A percentile compares a stretch with the other conserved stretches of the same genome.
Evolutionary conservation across 2,329 filamentous ascomycete genomes (phyloP).

Genomic region (Aspergillus eucalypticola): DNA sequence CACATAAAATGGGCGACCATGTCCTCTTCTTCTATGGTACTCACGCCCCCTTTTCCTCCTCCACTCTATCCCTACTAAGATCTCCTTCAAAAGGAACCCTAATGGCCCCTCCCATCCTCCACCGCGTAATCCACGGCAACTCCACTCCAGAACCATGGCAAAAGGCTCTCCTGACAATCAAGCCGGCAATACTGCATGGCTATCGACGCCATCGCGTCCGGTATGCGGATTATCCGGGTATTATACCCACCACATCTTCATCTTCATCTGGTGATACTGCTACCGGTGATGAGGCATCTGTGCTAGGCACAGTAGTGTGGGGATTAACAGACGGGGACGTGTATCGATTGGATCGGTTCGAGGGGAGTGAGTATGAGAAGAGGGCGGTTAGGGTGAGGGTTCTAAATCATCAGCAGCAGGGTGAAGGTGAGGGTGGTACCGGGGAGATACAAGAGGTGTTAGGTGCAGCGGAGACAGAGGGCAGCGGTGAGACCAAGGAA

Average conservation of each 20-base stretch:
- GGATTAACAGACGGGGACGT: conserved; percentile 79
- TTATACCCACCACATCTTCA: too few species aligned
- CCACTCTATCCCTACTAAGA: conserved; percentile 6
- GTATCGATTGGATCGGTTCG: conserved; percentile 74
- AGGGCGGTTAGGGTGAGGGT: conserved; percentile 49
- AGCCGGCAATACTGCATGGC: conserved; percentile 72
- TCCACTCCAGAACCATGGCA: conserved; percentile 53
- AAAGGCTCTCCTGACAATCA: conserved; percentile 60
- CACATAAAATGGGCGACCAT: conserved; percentile 46
- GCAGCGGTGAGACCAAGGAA: conserved; percentile 47
- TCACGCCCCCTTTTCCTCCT: background rate
- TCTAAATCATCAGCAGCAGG: conserved; percentile 30
- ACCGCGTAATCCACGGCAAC: conserved; percentile 74
- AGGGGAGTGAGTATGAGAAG: conserved; percentile 72
- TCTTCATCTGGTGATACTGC: too few species aligned
- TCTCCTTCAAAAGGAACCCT: conserved; percentile 51
- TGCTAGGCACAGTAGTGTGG: conserved; percentile 74
- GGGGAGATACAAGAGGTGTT: conserved; percentile 11
- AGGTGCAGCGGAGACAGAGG: conserved; percentile 38
- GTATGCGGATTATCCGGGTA: conserved; percentile 74
- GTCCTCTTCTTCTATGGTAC: conserved; percentile 66
- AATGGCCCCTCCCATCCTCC: conserved; percentile 87
- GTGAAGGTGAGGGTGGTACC: conserved; percentile 17
- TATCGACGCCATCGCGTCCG: conserved; percentile 72
- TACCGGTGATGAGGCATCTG: conserved; percentile 43